These are phyloP conservation scores for Tagetes erecta DNA, from an alignment of 129 eudicot species.

Conservation along the genomic window DNA sequence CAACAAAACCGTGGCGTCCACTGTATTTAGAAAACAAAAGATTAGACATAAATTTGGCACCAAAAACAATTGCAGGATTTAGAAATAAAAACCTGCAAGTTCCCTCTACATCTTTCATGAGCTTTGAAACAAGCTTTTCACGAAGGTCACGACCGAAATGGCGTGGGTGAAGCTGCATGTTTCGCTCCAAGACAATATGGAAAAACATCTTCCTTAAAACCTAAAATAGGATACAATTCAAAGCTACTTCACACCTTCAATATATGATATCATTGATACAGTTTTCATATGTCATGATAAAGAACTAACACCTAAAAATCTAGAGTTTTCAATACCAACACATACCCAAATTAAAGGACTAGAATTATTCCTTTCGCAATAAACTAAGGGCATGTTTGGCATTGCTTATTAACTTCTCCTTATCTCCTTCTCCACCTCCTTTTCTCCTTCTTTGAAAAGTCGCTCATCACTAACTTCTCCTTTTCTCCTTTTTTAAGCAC, in stretches of 20 bases:
- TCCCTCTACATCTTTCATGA: constrained; percentile 92
- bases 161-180: constrained; percentile 88
- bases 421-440: too few species aligned
- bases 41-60: neutral
- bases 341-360: neutral
- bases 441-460: too few species aligned
- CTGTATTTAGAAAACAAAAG: constrained; percentile 32
- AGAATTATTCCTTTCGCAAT: too few species aligned
- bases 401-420: too few species aligned
- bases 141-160: constrained; percentile 92
- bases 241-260: neutral
- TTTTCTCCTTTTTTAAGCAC: too few species aligned
- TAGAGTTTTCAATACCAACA: neutral
- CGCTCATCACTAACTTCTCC: too few species aligned
- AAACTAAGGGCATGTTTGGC: too few species aligned
- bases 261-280: neutral
- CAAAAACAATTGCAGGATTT: neutral
- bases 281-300: neutral
- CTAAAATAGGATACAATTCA: neutral
- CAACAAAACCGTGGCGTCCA: too few species aligned
- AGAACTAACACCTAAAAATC: neutral
- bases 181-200: constrained; percentile 80
- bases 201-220: constrained; percentile 54
- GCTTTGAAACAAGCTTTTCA: constrained; percentile 74
- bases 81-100: constrained; percentile 61